These are phyloP conservation scores for Dipodascopsis uninucleata DNA, from an alignment of 805 yeast genomes.

Conservation along the genomic window DNA sequence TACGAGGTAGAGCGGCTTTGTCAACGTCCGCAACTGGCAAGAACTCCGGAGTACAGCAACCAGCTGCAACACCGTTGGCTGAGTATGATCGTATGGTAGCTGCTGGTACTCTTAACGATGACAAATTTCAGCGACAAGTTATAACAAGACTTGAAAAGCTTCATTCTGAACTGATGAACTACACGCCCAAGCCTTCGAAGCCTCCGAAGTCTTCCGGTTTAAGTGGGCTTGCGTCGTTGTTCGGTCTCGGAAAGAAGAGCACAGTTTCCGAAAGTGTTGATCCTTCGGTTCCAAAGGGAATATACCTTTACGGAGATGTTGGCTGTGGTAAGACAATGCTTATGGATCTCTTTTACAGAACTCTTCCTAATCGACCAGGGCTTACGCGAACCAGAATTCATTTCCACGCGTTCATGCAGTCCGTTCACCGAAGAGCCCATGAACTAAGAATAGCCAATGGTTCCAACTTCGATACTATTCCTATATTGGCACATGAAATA, in stretches of 20 bases:
- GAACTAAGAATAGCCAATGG: slow-evolving; percentile 63
- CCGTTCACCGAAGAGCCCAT: slow-evolving; percentile 82
- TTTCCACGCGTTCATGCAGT: slow-evolving; percentile 97
- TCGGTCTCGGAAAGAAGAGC: slow-evolving; percentile 8
- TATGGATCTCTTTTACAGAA: slow-evolving; percentile 89
- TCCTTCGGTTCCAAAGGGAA: slow-evolving; percentile 59
- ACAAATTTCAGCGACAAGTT: slow-evolving; percentile 74
- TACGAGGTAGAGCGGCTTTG: too few relatives aligned
- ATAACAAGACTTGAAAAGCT: slow-evolving; percentile 58
- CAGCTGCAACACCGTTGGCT: slow-evolving; percentile 14
- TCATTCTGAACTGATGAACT: slow-evolving; percentile 51
- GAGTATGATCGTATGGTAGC: slow-evolving; percentile 29
- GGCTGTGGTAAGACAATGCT: slow-evolving; percentile 99
- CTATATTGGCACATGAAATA: slow-evolving; percentile 76
- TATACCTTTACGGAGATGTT: slow-evolving; percentile 93
- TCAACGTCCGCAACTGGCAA: too few relatives aligned
- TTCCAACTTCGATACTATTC: slow-evolving; percentile 77
- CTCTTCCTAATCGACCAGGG: slow-evolving; percentile 66
- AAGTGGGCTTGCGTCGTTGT: slow-evolving; percentile 33
- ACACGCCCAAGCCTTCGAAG: slow-evolving; percentile 58
- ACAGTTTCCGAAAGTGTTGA: slow-evolving; percentile 16
- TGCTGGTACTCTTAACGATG: slow-evolving; percentile 48
- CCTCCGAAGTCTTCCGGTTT: slow-evolving; percentile 44
- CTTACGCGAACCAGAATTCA: slow-evolving; percentile 79
- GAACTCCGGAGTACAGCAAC: too few relatives aligned